Evolutionary conservation across 2,329 filamentous ascomycete genomes (phyloP), one percentile per base, ranked within the genome.

Genomic region (Fusarium transvaalense): DNA sequence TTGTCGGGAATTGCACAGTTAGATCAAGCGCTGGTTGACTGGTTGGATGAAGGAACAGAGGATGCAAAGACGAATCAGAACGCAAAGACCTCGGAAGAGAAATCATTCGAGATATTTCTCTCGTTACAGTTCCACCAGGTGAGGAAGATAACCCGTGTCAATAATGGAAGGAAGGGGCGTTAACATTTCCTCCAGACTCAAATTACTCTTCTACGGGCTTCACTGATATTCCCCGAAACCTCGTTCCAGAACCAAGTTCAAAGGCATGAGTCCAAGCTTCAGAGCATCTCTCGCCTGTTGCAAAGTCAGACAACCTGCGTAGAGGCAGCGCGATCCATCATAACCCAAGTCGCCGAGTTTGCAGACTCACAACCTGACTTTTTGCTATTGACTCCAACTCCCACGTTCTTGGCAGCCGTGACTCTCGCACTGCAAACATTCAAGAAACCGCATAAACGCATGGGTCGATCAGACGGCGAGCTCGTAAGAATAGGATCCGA

Each of bases 361-460:
- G 69, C 69, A 21, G 69, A 71, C 5, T 57, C 59, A 1, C 56
- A 61, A 1, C 48, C 60, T 13, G 66, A 72, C 2, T 71, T 63
- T 1, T 39, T 51, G 4, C 64, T 71, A 1, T n/a, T 71, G 1
- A 70, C 66, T 1, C 63, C 68, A 3, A 71, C 69, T 2, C 69
- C 68, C 0, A 60, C 59, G 0, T 68, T 71, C 13, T 34, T 71
- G 2, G 69, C 62, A n/a, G 66, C 69, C 0, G 63, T 64, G 2
- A 71, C 69, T 2, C 60, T 71, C 2, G 69, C 69, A 1, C 35
- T 71, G 0, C 69, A 71, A 8, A 71, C 69, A 4, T 68, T 71
- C 13, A 71, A 70, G 41, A 71, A 71, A 14, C 69, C 69, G 2
- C 69, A 72, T 17, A 72, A 72, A 32, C 56, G 69, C 1, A 72